Percentiles rank a stretch among this genome's conserved stretches.
These are phyloP conservation scores for Chaetomiaceae sp. DNA, from an alignment of 2,329 filamentous ascomycete genomes.

Conservation along the genomic window DNA sequence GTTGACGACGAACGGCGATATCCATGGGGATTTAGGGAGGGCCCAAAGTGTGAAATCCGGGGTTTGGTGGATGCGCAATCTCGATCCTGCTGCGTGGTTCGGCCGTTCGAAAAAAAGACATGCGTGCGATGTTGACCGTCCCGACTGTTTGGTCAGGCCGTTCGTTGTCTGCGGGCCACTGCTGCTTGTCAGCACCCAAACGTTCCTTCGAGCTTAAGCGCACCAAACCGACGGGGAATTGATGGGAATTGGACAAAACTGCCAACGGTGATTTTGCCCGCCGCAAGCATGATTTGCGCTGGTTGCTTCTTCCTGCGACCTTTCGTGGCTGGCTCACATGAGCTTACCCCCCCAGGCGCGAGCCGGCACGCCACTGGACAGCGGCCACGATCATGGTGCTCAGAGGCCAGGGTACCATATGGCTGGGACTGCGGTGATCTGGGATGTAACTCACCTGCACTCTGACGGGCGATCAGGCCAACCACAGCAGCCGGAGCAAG, in stretches of 20 bases:
- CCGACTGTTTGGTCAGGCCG: conserved; percentile 9
- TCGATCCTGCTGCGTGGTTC: neutral
- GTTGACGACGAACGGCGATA: no score
- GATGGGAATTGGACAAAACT: neutral
- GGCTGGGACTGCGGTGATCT: conserved; percentile 5
- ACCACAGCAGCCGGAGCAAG: conserved; percentile 7
- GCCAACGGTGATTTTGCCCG: neutral
- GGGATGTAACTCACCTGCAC: conserved; percentile 22
- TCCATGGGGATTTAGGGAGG: no score
- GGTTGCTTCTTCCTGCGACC: neutral
- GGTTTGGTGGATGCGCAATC: neutral
- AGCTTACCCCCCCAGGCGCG: neutral
- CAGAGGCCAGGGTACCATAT: neutral
- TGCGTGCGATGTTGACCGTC: neutral
- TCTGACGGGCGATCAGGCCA: conserved; percentile 8
- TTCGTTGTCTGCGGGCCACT: conserved; percentile 3
- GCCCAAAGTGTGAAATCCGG: neutral
- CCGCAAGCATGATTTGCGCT: neutral
- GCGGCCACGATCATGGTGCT: neutral
- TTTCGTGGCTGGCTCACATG: conserved; percentile 6
- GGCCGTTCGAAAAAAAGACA: neutral
- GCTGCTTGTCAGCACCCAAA: conserved; percentile 13
- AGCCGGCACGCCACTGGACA: conserved; percentile 14
- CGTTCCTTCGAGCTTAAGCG: neutral
- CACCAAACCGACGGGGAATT: neutral